phyloP scores from a whole-genome alignment of 768 basidiomycete genomes.

The Panaeolus cyanescens region DNA sequence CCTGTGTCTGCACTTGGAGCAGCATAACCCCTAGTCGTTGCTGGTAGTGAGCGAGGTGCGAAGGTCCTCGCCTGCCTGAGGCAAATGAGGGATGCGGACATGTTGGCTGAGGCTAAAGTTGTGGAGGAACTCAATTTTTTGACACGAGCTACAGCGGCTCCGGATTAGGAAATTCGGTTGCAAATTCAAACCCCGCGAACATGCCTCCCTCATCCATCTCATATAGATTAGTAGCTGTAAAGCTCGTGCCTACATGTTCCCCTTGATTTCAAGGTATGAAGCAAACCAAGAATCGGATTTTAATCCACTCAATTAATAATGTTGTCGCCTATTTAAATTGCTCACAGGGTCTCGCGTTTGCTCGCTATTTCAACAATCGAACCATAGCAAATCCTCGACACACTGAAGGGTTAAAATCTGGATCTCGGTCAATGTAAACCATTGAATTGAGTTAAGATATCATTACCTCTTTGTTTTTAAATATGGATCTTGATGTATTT shows the following conservation, averaged over 20 bases:
- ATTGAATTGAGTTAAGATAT: neutral
- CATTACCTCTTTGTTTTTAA: neutral
- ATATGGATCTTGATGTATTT: neutral
- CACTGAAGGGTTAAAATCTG: neutral
- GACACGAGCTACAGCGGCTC: neutral
- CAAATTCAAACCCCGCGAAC: neutral
- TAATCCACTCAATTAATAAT: too few relatives aligned
- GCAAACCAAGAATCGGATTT: neutral
- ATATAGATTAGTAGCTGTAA: neutral
- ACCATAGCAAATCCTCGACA: neutral
- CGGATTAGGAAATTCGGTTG: neutral
- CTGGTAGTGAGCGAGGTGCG: constrained; percentile 31
- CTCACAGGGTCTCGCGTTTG: too few relatives aligned
- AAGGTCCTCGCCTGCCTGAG: constrained; percentile 25
- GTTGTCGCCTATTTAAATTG: too few relatives aligned
- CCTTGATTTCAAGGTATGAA: neutral
- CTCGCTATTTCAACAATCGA: neutral
- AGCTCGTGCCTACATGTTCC: neutral
- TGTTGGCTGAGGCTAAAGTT: constrained; percentile 14
- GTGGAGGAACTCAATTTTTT: neutral
- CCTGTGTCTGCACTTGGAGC: constrained; percentile 39
- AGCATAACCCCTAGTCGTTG: constrained; percentile 37
- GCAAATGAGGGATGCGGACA: constrained; percentile 44
- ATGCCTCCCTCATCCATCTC: neutral
- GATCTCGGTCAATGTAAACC: neutral